Conservation (phyloP, 371 early-diverging fungal species). For the Haplosporangium sp. region DNA sequence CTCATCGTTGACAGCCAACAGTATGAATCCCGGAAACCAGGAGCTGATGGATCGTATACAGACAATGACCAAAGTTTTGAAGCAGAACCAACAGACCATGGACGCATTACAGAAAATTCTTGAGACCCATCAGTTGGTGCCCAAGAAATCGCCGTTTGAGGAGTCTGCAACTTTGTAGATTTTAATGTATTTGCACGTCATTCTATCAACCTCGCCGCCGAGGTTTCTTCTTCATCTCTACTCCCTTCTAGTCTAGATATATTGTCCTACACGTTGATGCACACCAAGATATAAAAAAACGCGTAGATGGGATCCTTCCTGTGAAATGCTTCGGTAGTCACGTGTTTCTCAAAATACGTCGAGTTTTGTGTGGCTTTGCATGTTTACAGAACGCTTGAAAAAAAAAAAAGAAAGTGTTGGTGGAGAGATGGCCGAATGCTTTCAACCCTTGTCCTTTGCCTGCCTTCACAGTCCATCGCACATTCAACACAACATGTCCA, state of each 20-base stretch:
- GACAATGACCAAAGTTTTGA: constrained; percentile 58
- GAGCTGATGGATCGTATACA: constrained; percentile 60
- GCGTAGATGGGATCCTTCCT: no score
- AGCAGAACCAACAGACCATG: constrained; percentile 68
- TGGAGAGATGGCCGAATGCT: not conserved
- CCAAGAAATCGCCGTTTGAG: constrained; percentile 47
- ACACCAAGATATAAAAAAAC: no score
- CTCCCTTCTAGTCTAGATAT: no score
- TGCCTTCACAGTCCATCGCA: constrained; percentile 7
- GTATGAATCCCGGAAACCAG: constrained; percentile 39
- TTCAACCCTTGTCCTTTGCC: constrained; percentile 11
- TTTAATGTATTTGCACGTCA: not conserved
- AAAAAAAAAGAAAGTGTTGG: constrained; percentile 17
- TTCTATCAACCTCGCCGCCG: not conserved
- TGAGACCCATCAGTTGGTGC: constrained; percentile 56
- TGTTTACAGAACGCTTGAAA: constrained; percentile 10
- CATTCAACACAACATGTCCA: constrained; percentile 39
- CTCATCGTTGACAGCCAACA: constrained; percentile 23
- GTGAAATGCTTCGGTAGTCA: not conserved
- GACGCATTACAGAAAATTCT: constrained; percentile 60
- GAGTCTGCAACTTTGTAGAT: constrained; percentile 32
- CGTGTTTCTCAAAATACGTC: not conserved
- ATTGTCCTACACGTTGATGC: no score
- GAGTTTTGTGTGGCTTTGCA: constrained; percentile 11
- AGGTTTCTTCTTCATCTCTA: no score